Evolutionary conservation across 2,329 filamentous ascomycete species (phyloP).

Genomic region (Penicillium sp.): DNA sequence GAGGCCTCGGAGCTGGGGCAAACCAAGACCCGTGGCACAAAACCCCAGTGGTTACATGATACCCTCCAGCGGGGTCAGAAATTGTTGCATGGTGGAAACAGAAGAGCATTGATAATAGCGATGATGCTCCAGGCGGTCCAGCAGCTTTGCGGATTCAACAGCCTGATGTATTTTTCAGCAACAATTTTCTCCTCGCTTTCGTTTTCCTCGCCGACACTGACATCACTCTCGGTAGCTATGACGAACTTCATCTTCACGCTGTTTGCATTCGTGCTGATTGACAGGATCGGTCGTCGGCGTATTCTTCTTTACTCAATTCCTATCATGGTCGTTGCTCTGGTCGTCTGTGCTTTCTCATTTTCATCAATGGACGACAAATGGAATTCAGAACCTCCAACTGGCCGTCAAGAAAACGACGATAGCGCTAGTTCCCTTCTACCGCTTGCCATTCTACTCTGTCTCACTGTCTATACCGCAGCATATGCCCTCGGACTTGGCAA

Average conservation of each 20-base stretch:
- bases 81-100: slow-evolving; percentile 50
- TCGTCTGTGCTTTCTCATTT: slow-evolving; percentile 72
- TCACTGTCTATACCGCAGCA: slow-evolving; percentile 79
- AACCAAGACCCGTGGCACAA: slow-evolving; percentile 20
- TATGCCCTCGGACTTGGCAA: slow-evolving; percentile 88
- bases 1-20: slow-evolving; percentile 54
- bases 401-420: slow-evolving; percentile 26
- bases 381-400: slow-evolving; percentile 14
- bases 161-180: slow-evolving; percentile 87
- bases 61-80: slow-evolving; percentile 30
- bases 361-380: slow-evolving; percentile 56
- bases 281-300: slow-evolving; percentile 72
- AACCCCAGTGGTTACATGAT: slow-evolving; percentile 28
- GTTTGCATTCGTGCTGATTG: slow-evolving; percentile 73
- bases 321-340: slow-evolving; percentile 73
- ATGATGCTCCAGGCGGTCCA: slow-evolving; percentile 84
- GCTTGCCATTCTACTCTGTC: slow-evolving; percentile 66
- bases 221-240: slow-evolving; percentile 74
- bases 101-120: slow-evolving; percentile 75
- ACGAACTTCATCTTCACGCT: slow-evolving; percentile 81
- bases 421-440: slow-evolving; percentile 33
- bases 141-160: slow-evolving; percentile 88
- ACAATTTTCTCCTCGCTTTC: slow-evolving; percentile 77
- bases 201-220: slow-evolving; percentile 75
- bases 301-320: slow-evolving; percentile 83